Evolutionary conservation across 176 grass and related monocot genomes (phyloP).

Genomic region (Saccharum officinarum): DNA sequence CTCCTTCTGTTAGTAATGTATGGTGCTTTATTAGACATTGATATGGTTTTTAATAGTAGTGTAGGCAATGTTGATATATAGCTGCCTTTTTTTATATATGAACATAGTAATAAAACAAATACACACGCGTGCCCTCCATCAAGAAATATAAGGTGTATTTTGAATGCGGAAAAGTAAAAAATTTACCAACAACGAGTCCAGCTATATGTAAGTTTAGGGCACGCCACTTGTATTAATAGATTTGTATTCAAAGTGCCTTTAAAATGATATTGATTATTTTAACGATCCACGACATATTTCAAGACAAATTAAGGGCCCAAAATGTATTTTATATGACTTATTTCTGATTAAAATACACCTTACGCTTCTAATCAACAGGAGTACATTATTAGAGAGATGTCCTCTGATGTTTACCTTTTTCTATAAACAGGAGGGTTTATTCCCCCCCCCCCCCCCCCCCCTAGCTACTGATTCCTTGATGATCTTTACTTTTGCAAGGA

Average conservation of each 20-base stretch:
- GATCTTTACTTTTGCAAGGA: conserved; percentile 17
- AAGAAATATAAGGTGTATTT: not conserved
- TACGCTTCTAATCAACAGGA: not conserved
- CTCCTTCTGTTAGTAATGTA: not conserved
- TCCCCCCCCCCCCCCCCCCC: too few species aligned
- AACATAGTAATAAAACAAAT: not conserved
- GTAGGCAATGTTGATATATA: not conserved
- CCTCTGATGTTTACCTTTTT: not conserved
- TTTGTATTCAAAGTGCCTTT: not conserved
- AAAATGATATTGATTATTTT: not conserved
- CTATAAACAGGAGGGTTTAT: not conserved
- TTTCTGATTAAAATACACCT: not conserved
- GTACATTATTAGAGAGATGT: not conserved
- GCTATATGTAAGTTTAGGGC: too few species aligned
- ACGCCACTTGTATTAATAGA: too few species aligned
- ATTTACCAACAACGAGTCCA: too few species aligned
- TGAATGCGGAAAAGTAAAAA: not conserved
- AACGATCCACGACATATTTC: too few species aligned
- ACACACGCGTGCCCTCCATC: not conserved
- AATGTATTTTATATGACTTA: not conserved
- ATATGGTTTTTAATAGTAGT: not conserved
- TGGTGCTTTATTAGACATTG: not conserved
- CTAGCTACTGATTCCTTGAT: not conserved
- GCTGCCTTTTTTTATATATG: not conserved
- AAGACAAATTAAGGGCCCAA: too few species aligned